These are phyloP conservation scores for Alopecurus myosuroides DNA, from an alignment of 176 grass and related monocot genomes.

Conservation along the genomic window DNA sequence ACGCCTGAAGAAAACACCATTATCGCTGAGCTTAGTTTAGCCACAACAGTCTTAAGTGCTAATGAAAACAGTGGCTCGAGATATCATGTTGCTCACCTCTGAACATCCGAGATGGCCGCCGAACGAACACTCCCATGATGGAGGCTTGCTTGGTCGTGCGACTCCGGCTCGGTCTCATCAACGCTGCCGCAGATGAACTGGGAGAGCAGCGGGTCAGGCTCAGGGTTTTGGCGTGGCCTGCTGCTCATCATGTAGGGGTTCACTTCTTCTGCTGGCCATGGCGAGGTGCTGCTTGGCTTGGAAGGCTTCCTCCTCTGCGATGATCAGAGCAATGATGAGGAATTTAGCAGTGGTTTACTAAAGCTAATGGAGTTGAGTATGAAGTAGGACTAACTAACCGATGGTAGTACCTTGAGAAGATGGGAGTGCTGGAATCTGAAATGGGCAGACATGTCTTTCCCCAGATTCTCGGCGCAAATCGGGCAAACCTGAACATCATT, in stretches of 20 bases:
- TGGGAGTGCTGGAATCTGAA: constrained; percentile 63
- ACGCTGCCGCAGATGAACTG: constrained; percentile 47
- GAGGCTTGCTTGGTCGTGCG: background rate
- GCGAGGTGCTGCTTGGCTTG: constrained; percentile 29
- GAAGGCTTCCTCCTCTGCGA: constrained; percentile 71
- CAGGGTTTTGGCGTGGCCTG: constrained; percentile 27
- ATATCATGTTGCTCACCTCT: constrained; percentile 29
- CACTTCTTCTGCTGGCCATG: constrained; percentile 22
- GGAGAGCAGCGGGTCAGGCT: constrained; percentile 68
- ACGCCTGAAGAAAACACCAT: constrained; percentile 12
- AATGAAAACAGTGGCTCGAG: background rate
- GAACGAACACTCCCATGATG: background rate
- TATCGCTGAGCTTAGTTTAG: background rate
- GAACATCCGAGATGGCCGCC: constrained; percentile 13
- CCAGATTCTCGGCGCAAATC: constrained; percentile 62
- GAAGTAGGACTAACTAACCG: too few species aligned
- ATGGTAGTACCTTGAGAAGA: constrained; percentile 55
- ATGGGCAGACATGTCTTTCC: constrained; percentile 72
- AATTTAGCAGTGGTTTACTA: too few species aligned
- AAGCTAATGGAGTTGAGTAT: background rate
- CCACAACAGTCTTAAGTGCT: background rate
- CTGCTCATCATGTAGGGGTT: constrained; percentile 13
- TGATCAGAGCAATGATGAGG: background rate
- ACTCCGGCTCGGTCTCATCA: background rate
- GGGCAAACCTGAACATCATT: constrained; percentile 67